A percentile compares a stretch with the other conserved stretches of the same genome.
These are phyloP conservation scores for Lagenidium giganteum DNA, from an alignment of 352 stramenopile genomes.

Conservation along the genomic window DNA sequence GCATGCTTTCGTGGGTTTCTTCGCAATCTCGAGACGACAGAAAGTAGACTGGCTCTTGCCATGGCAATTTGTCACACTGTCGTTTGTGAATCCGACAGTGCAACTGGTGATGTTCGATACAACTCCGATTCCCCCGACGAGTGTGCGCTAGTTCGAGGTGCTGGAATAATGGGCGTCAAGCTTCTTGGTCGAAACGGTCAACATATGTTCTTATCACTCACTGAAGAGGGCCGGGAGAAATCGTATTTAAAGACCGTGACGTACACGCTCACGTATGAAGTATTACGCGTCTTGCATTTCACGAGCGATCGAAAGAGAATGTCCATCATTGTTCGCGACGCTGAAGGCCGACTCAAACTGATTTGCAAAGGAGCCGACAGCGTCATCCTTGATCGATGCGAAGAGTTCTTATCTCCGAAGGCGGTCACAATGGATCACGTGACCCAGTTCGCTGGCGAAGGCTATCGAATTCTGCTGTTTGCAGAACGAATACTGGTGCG, in stretches of 20 bases:
- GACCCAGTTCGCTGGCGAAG: slow-evolving; percentile 77
- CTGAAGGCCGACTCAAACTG: slow-evolving; percentile 45
- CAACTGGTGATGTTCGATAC: slow-evolving; percentile 49
- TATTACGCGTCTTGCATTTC: slow-evolving; percentile 70
- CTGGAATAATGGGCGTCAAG: slow-evolving; percentile 68
- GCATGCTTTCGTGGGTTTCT: slow-evolving; percentile 40
- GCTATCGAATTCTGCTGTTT: slow-evolving; percentile 83
- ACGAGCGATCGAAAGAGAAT: slow-evolving; percentile 80
- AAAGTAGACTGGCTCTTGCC: slow-evolving; percentile 58
- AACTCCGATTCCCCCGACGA: slow-evolving; percentile 93
- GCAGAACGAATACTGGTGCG: slow-evolving; percentile 66
- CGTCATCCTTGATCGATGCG: slow-evolving; percentile 68
- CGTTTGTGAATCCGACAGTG: slow-evolving; percentile 62
- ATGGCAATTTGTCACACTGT: slow-evolving; percentile 86
- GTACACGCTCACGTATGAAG: slow-evolving; percentile 60
- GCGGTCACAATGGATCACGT: slow-evolving; percentile 66
- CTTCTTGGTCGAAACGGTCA: slow-evolving; percentile 58
- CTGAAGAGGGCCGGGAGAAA: slow-evolving; percentile 48
- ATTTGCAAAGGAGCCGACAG: slow-evolving; percentile 82
- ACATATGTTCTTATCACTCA: slow-evolving; percentile 53
- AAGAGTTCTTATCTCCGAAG: slow-evolving; percentile 48
- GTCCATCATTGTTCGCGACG: slow-evolving; percentile 70
- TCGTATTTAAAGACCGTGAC: slow-evolving; percentile 61
- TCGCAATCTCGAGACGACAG: slow-evolving; percentile 37
- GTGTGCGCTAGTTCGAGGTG: slow-evolving; percentile 85